Percentiles rank a stretch among this genome's conserved stretches.
These are phyloP conservation scores for Spathaspora girioi DNA, from an alignment of 805 yeast genomes.

Conservation along the genomic window DNA sequence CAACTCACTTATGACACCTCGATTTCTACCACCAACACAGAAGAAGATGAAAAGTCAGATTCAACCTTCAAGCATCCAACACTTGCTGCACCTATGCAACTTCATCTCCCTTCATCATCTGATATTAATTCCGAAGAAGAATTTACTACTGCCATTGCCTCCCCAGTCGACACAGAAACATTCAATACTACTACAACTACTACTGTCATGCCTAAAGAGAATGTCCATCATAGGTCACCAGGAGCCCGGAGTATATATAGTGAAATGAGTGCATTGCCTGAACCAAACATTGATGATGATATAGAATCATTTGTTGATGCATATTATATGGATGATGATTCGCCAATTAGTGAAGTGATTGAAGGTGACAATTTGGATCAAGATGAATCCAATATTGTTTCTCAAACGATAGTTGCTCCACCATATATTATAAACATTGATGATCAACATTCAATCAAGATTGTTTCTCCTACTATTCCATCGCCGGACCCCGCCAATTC, in stretches of 20 bases:
- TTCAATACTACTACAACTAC: too few species aligned
- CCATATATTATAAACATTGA: neutral
- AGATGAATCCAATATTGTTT: too few species aligned
- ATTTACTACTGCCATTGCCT: neutral
- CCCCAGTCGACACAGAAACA: neutral
- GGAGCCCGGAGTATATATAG: neutral
- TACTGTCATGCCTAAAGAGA: too few species aligned
- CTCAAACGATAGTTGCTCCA: neutral
- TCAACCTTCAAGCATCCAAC: too few species aligned
- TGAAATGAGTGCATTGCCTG: slow-evolving; percentile 4
- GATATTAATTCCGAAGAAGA: neutral
- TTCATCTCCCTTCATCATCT: too few species aligned
- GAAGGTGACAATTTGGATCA: too few species aligned
- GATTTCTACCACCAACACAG: neutral
- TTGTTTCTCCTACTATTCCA: neutral
- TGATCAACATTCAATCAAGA: neutral
- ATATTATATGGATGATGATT: neutral
- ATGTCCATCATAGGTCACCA: neutral
- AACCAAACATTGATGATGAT: slow-evolving; percentile 6
- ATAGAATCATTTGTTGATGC: slow-evolving; percentile 6
- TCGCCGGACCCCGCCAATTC: neutral
- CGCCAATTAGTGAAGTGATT: too few species aligned
- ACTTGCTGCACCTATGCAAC: too few species aligned
- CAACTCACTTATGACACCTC: neutral
- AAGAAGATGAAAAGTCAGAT: neutral